phyloP scores from a whole-genome alignment of 2,329 filamentous ascomycete species.

The Colletotrichum costaricense region DNA sequence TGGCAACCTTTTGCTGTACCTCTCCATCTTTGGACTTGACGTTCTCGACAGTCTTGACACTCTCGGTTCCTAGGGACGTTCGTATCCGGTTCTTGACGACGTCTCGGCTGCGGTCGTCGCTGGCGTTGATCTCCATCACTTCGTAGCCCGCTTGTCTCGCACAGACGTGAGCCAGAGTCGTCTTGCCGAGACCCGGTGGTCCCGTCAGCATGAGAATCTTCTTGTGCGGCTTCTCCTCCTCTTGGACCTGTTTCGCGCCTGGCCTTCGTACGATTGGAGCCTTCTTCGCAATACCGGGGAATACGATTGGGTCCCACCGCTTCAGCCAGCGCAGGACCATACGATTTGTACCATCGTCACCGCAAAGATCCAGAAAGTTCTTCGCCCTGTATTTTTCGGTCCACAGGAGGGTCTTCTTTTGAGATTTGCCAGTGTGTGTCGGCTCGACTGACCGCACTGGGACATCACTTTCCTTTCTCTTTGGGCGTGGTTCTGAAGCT shows the following conservation, averaged over 20 bases:
- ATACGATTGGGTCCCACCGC: constrained; percentile 92
- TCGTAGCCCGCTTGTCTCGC: constrained; percentile 96
- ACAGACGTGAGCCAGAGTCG: constrained; percentile 94
- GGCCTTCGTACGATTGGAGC: constrained; percentile 55
- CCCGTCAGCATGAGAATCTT: constrained; percentile 93
- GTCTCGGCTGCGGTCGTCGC: constrained; percentile 89
- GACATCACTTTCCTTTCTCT: constrained; percentile 41
- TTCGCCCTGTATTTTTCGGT: constrained; percentile 96
- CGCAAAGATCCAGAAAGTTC: constrained; percentile 92
- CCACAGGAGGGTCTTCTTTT: constrained; percentile 77
- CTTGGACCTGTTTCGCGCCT: constrained; percentile 53
- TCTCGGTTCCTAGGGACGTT: constrained; percentile 93
- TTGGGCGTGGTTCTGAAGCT: constrained; percentile 50
- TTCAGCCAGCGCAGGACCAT: constrained; percentile 94
- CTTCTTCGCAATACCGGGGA: constrained; percentile 79
- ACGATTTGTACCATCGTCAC: constrained; percentile 93
- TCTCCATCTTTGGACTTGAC: constrained; percentile 62
- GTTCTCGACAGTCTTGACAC: constrained; percentile 81
- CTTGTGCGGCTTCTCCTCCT: constrained; percentile 79
- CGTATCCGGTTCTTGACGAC: constrained; percentile 92
- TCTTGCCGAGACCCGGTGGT: constrained; percentile 94
- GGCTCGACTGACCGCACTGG: constrained; percentile 57
- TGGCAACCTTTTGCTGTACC: constrained; percentile 75
- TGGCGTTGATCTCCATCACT: constrained; percentile 96
- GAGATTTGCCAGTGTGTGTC: constrained; percentile 48